Evolutionary conservation across 2,329 filamentous ascomycete species (phyloP), one percentile per base, ranked within the genome.

Genomic region (Colletotrichum lentis): DNA sequence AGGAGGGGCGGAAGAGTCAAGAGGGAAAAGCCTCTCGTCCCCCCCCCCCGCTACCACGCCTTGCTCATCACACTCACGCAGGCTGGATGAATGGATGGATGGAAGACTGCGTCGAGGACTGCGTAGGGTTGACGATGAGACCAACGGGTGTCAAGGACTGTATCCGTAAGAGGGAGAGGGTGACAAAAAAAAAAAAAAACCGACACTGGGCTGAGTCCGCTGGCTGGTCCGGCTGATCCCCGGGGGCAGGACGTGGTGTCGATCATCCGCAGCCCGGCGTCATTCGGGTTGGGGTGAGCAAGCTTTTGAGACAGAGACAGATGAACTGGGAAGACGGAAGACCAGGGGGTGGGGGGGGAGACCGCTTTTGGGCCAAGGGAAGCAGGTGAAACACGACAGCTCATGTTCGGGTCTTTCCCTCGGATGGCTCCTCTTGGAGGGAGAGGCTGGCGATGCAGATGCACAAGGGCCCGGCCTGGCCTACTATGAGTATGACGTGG

Each of bases 231-330:
- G 55, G 56, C 16, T 56, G n/a, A 47, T 24, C 27, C 39, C 18
- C n/a, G 22, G 27, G 41, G 43, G 12, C 37, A 66, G 41, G 50
- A 65, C 55, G 44, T 35, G 56, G 55, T 57, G 66, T 61, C 62
- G 66, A 66, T 69, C 66, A 65, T 66, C 55, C 62, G 62, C 44
- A 27, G 56, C 16, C 20, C 47, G 44, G 62, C 62, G 66, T 69
- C 66, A 68, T 68, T 11, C 37, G 12, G 35, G 31, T 27, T 50
- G 22, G 22, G 52, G 16, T 5, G 35, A 24, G 5, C 65, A 65
- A 35, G 54, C 35, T 18, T 27, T 39, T 11, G 37, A 44, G 31
- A 52, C n/a, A 20, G 43, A 27, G 35, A 37, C 39, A 46, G 43
- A 62, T 31, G 20, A 49, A 20, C 35, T n/a, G 22, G 41, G n/a